Evolutionary conservation across 129 eudicot species (phyloP).

Genomic region (Arctium lappa): DNA sequence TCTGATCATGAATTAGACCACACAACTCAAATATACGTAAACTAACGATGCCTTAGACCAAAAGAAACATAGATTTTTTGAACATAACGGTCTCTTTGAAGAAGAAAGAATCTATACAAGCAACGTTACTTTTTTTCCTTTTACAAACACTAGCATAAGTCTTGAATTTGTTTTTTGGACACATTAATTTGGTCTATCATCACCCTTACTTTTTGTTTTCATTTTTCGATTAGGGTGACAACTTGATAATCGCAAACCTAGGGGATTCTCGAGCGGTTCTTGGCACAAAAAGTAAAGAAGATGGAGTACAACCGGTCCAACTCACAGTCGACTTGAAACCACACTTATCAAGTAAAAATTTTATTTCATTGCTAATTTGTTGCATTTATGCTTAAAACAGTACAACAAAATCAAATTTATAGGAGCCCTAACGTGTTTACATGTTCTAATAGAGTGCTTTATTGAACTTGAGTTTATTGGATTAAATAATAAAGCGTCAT

Average conservation of each 20-base stretch:
- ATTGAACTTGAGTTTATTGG: neutral
- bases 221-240: conserved; percentile 34
- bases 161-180: neutral
- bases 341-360: conserved; percentile 40
- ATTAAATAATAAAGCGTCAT: neutral
- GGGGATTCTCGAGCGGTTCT: conserved; percentile 78
- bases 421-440: neutral
- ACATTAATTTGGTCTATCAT: neutral
- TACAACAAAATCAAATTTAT: neutral
- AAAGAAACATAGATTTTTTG: neutral
- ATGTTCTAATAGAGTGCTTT: neutral
- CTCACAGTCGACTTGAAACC: conserved; percentile 76
- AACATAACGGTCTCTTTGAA: neutral
- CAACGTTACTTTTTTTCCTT: neutral
- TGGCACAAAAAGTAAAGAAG: conserved; percentile 43
- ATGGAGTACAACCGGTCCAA: conserved; percentile 43
- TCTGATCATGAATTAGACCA: neutral
- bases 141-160: neutral
- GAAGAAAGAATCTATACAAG: neutral
- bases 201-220: neutral
- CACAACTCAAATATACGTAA: neutral
- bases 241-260: conserved; percentile 54
- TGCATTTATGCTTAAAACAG: neutral
- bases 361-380: neutral
- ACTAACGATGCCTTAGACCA: neutral